These are phyloP conservation scores for Wickerhamomyces chaumierensis DNA, from an alignment of 805 yeast species.

Conservation along the genomic window DNA sequence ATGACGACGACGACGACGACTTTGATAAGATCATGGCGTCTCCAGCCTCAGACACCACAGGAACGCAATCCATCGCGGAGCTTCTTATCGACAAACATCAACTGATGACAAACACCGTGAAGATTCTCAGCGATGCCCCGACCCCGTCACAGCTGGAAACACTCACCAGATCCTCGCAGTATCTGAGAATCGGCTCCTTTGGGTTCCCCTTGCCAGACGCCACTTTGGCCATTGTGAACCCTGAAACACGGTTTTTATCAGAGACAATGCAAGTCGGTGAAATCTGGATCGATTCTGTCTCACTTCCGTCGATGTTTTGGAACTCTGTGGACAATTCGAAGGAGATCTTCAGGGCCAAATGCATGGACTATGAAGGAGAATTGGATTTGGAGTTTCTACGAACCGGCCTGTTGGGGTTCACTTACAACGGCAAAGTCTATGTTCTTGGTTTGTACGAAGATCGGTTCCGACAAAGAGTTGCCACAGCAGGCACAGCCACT, in stretches of 20 bases:
- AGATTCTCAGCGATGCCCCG: constrained; percentile 50
- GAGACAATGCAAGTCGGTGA: constrained; percentile 82
- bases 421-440: constrained; percentile 76
- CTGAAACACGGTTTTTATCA: constrained; percentile 72
- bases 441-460: constrained; percentile 88
- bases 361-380: constrained; percentile 59
- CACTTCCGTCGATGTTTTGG: constrained; percentile 85
- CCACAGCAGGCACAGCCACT: too few species aligned
- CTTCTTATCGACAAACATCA: constrained; percentile 65
- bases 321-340: constrained; percentile 57
- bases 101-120: constrained; percentile 59
- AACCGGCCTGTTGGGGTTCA: constrained; percentile 85
- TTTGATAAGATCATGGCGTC: too few species aligned
- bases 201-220: constrained; percentile 95
- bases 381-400: constrained; percentile 73
- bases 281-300: constrained; percentile 93
- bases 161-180: constrained; percentile 25
- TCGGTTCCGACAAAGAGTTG: constrained; percentile 63
- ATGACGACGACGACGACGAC: background rate
- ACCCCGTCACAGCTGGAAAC: constrained; percentile 33
- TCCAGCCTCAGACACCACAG: too few species aligned
- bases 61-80: too few species aligned
- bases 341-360: constrained; percentile 70
- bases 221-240: constrained; percentile 85
- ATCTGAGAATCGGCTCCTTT: constrained; percentile 75